Evolutionary conservation across 805 yeast species (phyloP), one percentile per base, ranked within the genome.

Genomic region (Pichia pseudocactophila): DNA sequence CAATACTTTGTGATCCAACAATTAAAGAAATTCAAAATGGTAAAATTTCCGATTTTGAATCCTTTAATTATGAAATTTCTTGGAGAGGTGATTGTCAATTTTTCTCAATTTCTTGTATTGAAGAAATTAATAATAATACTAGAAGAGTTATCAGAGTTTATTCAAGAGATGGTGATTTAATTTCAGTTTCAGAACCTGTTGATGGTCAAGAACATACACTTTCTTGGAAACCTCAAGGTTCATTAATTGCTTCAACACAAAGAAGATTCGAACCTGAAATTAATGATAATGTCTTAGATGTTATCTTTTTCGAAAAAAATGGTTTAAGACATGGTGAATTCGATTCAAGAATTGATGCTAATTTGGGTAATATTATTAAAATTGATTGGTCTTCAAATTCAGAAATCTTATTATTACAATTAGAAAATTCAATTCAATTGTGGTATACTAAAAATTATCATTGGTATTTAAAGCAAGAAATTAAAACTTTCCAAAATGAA

Each of bases 51-150:
- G 57, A 57, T 0, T 67, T 68, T 52, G 97, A 90, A 57, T 58
- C 63, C 10, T 57, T 58, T 13, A 44, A 58, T 4, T 66, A 66
- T 7, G 60, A 64, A 36, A 72, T 92, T 15, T 78, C 95, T 34
- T 92, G 99, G 99, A 76, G 98, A 56, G 96, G 97, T 13, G 98
- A 92, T 58, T 83, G 96, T 55, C 89, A 84, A 50, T 88, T 64
- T 55, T 81, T 92, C 51, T 76, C 83, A 1, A 68, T 92, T 2
- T 73, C 80, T 18, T 67, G 82, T 0, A 62, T 78, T 27, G 95
- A 83, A 52, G 65, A 68, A 10, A 58, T 67, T 9, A 16, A 11
- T 19, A 33, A 35, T 25, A 22, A n/a, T 4, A 63, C 66, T 35
- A 71, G 95, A 58, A 74, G 98, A 61, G 89, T 82, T 13, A 68